Evolutionary conservation across 2,329 filamentous ascomycete genomes (phyloP).

Genomic region (Catunica adiposa): DNA sequence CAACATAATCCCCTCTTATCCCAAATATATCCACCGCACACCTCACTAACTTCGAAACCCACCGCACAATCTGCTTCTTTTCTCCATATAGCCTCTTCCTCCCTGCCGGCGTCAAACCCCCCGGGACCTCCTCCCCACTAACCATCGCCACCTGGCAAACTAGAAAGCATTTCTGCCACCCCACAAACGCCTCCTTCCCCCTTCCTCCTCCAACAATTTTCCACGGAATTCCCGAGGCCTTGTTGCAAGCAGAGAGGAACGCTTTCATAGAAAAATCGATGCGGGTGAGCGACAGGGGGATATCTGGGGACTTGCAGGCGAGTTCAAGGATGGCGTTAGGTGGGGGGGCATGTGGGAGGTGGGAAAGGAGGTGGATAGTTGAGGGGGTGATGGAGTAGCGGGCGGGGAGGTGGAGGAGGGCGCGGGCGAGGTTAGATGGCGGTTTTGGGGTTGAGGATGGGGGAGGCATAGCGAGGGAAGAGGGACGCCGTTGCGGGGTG

Average conservation of each 20-base stretch:
- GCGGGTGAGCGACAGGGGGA: constrained; percentile 21
- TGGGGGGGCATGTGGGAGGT: constrained; percentile 12
- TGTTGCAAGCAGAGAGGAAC: constrained; percentile 26
- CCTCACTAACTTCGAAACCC: constrained; percentile 23
- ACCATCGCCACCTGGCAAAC: constrained; percentile 44
- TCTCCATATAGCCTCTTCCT: constrained; percentile 17
- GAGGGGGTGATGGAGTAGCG: constrained; percentile 9
- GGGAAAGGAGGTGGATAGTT: constrained; percentile 6
- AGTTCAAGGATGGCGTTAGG: constrained; percentile 22
- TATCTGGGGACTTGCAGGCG: constrained; percentile 25
- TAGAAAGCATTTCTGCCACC: constrained; percentile 56
- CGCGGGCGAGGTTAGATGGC: background rate
- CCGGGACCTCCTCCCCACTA: constrained; percentile 45
- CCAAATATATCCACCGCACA: constrained; percentile 26
- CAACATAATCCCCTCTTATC: constrained; percentile 40
- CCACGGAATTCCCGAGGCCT: constrained; percentile 24
- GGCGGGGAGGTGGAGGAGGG: constrained; percentile 3
- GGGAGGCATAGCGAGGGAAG: background rate
- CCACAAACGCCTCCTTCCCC: too few species aligned
- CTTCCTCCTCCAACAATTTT: constrained; percentile 17
- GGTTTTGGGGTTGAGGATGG: background rate
- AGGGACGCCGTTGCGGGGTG: background rate
- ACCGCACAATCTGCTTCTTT: constrained; percentile 20
- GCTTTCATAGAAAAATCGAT: constrained; percentile 21
- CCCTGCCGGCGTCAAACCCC: constrained; percentile 24